Evolutionary conservation across 1,284 basidiomycete genomes (phyloP), one percentile per base, ranked within the genome.

Genomic region (Hemileia vastatrix): DNA sequence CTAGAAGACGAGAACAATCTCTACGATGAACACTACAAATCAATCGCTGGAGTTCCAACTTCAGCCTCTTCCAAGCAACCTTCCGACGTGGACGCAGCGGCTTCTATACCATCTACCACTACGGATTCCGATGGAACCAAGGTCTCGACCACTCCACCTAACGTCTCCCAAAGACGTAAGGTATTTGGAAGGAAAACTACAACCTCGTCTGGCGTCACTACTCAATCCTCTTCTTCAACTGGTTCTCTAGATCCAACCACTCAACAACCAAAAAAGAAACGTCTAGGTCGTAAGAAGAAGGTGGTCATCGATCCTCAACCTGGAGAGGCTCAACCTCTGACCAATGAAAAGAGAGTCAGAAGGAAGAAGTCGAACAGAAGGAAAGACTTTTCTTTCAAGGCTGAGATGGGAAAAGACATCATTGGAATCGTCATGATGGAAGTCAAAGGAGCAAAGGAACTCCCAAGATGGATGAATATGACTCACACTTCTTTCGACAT

Each of bases 391-490:
- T 85, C 85, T 70, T 84, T 90, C 69, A 83, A 83, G 36, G 81
- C 84, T 0, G 81, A 73, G 56, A 71, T 72, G 50, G 76, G 77
- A 18, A 81, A 83, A 62, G 92, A 94, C 71, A 86, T 95, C 49
- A 78, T 95, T 2, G 94, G 94, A 1, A 92, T 97, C 64, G 92
- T 96, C 51, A 89, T 96, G 84, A 77, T 93, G 64, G 81, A 83
- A 70, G 82, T 88, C 64, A 77, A 81, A 54, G 73, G 83, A 27
- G 94, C 92, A 1, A 80, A 80, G 15, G 89, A 95, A 76, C 78
- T 98, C 60, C 94, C 94, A 0, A 82, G 82, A 68, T 79, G 92
- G 70, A 87, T 85, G 75, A 97, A 95, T n/a, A n/a, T 88, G 83
- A 88, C 85, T 2, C 82, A 86, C 2, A 87, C 83, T 0, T 87